Base-by-base conservation (phyloP, 768 basidiomycete species). In the Termitomyces sp. region DNA sequence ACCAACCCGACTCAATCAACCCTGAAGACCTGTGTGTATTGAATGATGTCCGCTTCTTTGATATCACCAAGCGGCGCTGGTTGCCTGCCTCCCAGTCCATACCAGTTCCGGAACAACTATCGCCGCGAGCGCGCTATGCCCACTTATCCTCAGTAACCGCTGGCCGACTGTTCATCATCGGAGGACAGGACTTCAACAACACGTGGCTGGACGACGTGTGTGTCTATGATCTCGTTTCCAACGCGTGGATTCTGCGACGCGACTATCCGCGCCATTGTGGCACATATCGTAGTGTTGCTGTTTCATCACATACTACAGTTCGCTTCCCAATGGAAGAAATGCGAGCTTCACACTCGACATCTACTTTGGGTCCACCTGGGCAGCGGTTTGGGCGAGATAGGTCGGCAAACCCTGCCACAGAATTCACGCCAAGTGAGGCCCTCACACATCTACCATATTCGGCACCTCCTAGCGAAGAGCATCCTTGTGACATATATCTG, bases 161-260 rank as follows among this genome's bases (percentile, higher is more conserved):
- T 18, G 87, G 90, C 72, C 81, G 87, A 37, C 80, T 99, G 34
- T 89, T 95, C 69, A 81, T 99, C 65, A 92, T 97, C 51, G 96
- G 97, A 5, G 96, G 96, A 0, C 96, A 99, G 68, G 94, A 98
- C 69, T 83, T 97, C 60, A 84, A 83, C 64, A 96, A 96, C 66
- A 87, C 88, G 49, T 98, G 94, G 90, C 78, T 96, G 26, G 92
- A 98, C 71, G 94, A 98, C 61, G 82, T 96, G 55, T 88, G 92
- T 68, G 89, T 96, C 7, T 94, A 88, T 62, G 94, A 98, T 68
- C 80, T 98, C 37, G 69, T 77, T 15, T 72, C 75, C 15, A 83
- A 83, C 68, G 75, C 79, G 6, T 98, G 96, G 95, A 80, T 92
- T 0, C 86, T 88, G 65, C 77, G 83, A 36, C 85, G 88, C 50